Evolutionary conservation across 768 basidiomycete genomes (phyloP), one percentile per base, ranked within the genome.

Genomic region (Rhodotorula sphaerocarpa): DNA sequence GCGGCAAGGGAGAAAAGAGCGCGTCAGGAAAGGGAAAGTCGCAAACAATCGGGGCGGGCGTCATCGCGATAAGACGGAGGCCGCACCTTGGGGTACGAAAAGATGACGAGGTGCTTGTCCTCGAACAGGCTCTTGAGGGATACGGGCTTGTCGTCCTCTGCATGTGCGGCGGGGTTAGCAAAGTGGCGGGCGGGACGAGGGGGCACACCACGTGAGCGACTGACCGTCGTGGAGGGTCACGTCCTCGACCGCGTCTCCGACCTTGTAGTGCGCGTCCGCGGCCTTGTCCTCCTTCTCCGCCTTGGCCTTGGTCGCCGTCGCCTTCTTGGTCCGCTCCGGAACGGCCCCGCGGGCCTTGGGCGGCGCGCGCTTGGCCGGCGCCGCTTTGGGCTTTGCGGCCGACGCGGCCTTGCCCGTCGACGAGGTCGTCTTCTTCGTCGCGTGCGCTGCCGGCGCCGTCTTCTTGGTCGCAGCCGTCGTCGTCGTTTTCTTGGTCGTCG

Each of bases 171-270:
- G 6, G n/a, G 7, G 50, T 51, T 23, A 34, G 33, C 16, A 39
- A 31, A n/a, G n/a, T n/a, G n/a, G n/a, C n/a, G 27, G 11, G 27
- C 28, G 21, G 20, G 10, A 30, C 27, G 47, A 30, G 28, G 5
- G 14, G 82, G 30, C 90, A 76, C 14, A 12, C 5, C 21, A 5
- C 57, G 90, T 87, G 62, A 87, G 84, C 47, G 79, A 87, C 74
- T 87, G 83, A 77, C 95, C 88, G 74, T 90, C 88, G 77, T 90
- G 85, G 63, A 97, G 77, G 9, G 78, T 81, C 64, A 92, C 72
- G 7, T 81, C 81, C 4, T 90, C 90, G 47, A 95, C 77, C 34
- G 77, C 76, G 64, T 86, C 88, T 10, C 90, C 92, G 39, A 89
- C 77, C 64, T 86, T 80, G 64, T 92, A 79, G 36, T 66, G 59